Conservation (phyloP, 2,329 filamentous ascomycete genomes). For the Lanzia echinophila region DNA sequence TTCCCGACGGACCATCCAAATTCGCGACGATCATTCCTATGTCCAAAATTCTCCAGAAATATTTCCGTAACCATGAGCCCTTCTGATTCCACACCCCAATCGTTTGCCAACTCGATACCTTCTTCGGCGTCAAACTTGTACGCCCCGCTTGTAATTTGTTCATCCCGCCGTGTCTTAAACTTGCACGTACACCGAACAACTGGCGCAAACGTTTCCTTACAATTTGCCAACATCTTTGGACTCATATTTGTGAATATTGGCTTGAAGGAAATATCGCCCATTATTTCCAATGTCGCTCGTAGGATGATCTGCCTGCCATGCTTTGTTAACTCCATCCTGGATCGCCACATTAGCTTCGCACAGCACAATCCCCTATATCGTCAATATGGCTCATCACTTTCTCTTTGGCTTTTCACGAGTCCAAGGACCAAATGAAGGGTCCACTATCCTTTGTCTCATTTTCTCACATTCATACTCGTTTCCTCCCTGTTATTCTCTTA, state of each 20-base stretch:
- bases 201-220: constrained; percentile 80
- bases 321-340: constrained; percentile 47
- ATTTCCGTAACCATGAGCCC: constrained; percentile 78
- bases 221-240: not conserved
- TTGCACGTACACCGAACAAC: constrained; percentile 47
- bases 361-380: not conserved
- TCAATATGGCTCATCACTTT: constrained; percentile 73
- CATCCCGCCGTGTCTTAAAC: not conserved
- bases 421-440: not conserved
- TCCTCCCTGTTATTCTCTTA: not conserved
- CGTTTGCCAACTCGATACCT: constrained; percentile 73
- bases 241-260: constrained; percentile 84
- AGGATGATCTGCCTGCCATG: constrained; percentile 31
- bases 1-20: constrained; percentile 48
- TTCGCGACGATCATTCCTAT: constrained; percentile 79
- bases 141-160: not conserved
- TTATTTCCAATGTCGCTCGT: not conserved
- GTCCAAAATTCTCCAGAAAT: constrained; percentile 60
- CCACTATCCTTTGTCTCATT: not conserved
- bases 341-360: not conserved
- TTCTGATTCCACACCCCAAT: constrained; percentile 74
- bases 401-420: constrained; percentile 21
- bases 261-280: constrained; percentile 50
- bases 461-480: not conserved
- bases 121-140: constrained; percentile 68